phyloP scores from a whole-genome alignment of 1,139 yeast genomes.

The Diutina neorugosa region DNA sequence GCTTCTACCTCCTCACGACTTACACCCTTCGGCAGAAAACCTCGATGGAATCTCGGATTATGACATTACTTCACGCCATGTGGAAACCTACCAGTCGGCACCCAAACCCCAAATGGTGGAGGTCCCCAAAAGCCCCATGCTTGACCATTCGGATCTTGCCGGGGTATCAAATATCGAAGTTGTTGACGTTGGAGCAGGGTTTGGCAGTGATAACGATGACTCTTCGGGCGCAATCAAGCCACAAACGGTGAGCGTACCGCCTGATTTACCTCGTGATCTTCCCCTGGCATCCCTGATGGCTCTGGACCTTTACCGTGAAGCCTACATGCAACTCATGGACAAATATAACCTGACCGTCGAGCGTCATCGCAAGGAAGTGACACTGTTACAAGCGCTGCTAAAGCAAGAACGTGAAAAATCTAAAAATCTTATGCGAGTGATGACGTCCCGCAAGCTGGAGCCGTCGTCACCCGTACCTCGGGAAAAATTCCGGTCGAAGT shows the following conservation, averaged over 20 bases:
- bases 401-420: not conserved
- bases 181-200: not conserved
- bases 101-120: not conserved
- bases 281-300: not conserved
- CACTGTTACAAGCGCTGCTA: not conserved
- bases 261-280: not conserved
- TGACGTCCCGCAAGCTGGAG: not conserved
- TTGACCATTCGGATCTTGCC: not conserved
- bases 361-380: not conserved
- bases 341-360: not conserved
- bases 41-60: not conserved
- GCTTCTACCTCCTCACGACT: not conserved
- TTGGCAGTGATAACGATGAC: not conserved
- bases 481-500: not conserved
- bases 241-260: not conserved
- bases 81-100: not conserved
- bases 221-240: not conserved
- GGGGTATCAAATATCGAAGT: not conserved
- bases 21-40: not conserved
- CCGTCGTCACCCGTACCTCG: not conserved
- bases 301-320: not conserved
- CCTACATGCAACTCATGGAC: slow-evolving; percentile 2
- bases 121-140: not conserved
- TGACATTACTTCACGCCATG: not conserved
- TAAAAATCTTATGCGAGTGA: not conserved